phyloP scores from a whole-genome alignment of 345 rosid genomes.

The Corchorus capsularis region DNA sequence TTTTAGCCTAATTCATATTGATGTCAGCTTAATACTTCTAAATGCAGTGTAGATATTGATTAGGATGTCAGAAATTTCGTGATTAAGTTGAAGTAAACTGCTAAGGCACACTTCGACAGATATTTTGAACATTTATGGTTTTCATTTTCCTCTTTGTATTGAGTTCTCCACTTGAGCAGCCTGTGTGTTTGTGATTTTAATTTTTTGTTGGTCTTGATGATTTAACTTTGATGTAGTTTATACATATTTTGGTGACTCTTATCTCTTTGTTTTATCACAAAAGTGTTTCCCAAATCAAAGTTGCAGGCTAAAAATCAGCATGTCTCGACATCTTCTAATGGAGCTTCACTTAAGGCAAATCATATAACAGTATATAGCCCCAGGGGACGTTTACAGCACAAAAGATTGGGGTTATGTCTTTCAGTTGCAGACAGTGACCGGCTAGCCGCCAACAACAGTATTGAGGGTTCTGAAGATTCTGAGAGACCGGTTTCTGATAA shows the following conservation, averaged over 20 bases:
- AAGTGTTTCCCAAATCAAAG: conserved; percentile 25
- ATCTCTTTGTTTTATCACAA: conserved; percentile 9
- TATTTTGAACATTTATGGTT: neutral
- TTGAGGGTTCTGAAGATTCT: conserved; percentile 28
- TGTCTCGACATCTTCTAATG: conserved; percentile 24
- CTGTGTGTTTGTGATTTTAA: neutral
- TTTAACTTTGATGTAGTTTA: neutral
- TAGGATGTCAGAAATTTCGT: neutral
- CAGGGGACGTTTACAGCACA: conserved; percentile 24
- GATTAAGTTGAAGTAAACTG: too few relatives aligned
- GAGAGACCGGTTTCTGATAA: conserved; percentile 27
- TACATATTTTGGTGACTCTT: conserved; percentile 17
- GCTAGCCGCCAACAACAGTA: conserved; percentile 30
- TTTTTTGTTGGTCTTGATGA: neutral
- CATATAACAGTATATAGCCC: conserved; percentile 22
- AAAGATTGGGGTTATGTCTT: conserved; percentile 35
- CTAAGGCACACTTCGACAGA: neutral
- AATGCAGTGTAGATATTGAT: neutral
- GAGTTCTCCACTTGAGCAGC: neutral
- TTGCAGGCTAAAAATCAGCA: conserved; percentile 36
- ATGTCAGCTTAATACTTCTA: neutral
- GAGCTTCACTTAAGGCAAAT: conserved; percentile 27
- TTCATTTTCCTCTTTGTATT: neutral
- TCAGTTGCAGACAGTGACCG: conserved; percentile 45
- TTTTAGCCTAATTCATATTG: neutral